Evolutionary conservation across 2,329 filamentous ascomycete genomes (phyloP).

Genomic region (Apiospora sp.): DNA sequence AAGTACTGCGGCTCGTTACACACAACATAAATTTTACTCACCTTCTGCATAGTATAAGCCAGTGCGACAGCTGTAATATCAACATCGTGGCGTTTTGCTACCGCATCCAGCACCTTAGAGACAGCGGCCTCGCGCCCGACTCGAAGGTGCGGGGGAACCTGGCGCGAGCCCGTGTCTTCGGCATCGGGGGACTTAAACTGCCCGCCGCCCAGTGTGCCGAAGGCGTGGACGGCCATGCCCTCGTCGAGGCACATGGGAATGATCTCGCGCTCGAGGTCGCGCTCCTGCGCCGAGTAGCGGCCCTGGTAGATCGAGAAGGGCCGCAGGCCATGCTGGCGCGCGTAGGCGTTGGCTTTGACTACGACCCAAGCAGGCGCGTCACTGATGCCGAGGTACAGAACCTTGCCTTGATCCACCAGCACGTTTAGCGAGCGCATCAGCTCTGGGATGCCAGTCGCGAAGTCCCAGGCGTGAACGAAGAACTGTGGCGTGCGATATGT

Average conservation of each 20-base stretch:
- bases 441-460: constrained; percentile 50
- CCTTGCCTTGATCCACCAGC: constrained; percentile 50
- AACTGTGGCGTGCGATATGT: constrained; percentile 31
- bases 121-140: constrained; percentile 55
- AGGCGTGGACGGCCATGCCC: constrained; percentile 63
- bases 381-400: constrained; percentile 51
- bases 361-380: constrained; percentile 52
- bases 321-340: constrained; percentile 44
- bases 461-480: constrained; percentile 56
- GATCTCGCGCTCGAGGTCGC: constrained; percentile 51
- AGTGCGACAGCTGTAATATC: constrained; percentile 64
- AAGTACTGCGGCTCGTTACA: not conserved
- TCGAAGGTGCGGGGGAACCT: not conserved
- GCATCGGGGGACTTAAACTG: constrained; percentile 50
- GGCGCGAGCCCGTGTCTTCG: constrained; percentile 49
- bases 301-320: constrained; percentile 51
- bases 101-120: constrained; percentile 63
- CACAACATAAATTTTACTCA: constrained; percentile 27
- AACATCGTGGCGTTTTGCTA: constrained; percentile 62
- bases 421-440: constrained; percentile 52
- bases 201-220: constrained; percentile 63
- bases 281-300: constrained; percentile 44
- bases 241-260: constrained; percentile 51
- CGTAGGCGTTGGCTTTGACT: constrained; percentile 48
- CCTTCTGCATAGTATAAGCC: constrained; percentile 57